These are phyloP conservation scores for Pseudodiploospora longispora DNA, from an alignment of 2,329 filamentous ascomycete genomes.

Conservation along the genomic window DNA sequence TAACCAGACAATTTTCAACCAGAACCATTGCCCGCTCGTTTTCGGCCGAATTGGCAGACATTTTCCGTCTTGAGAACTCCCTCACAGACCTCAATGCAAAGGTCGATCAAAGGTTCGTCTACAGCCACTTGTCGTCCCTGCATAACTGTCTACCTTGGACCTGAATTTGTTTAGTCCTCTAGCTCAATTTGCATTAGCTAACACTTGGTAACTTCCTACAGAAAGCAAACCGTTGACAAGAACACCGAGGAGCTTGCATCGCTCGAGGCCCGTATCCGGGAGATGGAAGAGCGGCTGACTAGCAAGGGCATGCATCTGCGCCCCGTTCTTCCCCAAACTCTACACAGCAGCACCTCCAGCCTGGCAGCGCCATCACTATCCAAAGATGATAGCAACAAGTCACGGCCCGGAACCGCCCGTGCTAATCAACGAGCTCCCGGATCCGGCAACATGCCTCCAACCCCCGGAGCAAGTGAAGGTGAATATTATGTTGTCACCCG, in stretches of 20 bases:
- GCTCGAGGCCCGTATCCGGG: conserved; percentile 74
- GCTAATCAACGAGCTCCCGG: conserved; percentile 43
- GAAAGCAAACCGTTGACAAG: conserved; percentile 69
- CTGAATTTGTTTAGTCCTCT: not conserved
- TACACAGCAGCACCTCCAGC: conserved; percentile 7
- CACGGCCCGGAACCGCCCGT: conserved; percentile 47
- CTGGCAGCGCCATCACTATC: conserved; percentile 13
- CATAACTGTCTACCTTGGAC: not conserved
- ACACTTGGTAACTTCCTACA: conserved; percentile 26
- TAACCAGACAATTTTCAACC: conserved; percentile 9
- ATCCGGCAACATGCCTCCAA: conserved; percentile 51
- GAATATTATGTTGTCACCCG: conserved; percentile 38
- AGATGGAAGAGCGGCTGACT: conserved; percentile 72
- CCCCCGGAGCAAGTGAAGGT: conserved; percentile 55
- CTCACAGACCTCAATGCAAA: conserved; percentile 65
- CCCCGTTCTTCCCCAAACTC: conserved; percentile 8
- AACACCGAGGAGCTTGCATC: conserved; percentile 76
- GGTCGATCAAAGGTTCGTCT: conserved; percentile 71
- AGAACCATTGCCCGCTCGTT: conserved; percentile 86
- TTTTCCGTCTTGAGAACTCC: conserved; percentile 80
- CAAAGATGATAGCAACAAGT: conserved; percentile 31
- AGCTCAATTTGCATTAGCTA: not conserved
- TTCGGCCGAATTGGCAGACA: conserved; percentile 75
- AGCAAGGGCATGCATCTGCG: conserved; percentile 16
- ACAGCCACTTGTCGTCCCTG: conserved; percentile 1